These are phyloP conservation scores for Lagerstroemia speciosa DNA, from an alignment of 345 rosid species.

Conservation along the genomic window DNA sequence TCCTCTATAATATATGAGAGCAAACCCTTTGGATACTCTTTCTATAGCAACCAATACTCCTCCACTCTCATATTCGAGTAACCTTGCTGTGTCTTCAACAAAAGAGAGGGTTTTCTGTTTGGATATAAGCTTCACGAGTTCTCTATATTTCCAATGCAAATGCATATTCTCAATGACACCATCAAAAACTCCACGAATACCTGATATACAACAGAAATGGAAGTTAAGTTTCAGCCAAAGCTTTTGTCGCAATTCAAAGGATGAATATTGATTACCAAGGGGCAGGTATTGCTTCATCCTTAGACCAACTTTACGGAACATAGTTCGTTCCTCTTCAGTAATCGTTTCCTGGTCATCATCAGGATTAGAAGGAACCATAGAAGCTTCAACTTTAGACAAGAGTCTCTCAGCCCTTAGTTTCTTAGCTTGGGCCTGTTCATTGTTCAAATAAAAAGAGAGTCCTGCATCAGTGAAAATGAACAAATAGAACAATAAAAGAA, in stretches of 20 bases:
- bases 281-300: constrained; percentile 94
- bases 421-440: constrained; percentile 73
- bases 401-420: constrained; percentile 82
- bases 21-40: constrained; percentile 89
- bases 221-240: constrained; percentile 5
- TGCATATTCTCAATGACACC: constrained; percentile 99
- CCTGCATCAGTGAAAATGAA: background rate
- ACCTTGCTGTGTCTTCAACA: constrained; percentile 88
- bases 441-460: background rate
- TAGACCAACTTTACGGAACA: constrained; percentile 91
- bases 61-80: constrained; percentile 91
- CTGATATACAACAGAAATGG: constrained; percentile 24
- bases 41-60: constrained; percentile 92
- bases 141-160: constrained; percentile 98
- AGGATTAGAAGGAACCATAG: constrained; percentile 93
- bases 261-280: constrained; percentile 48
- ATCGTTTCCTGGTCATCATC: constrained; percentile 96
- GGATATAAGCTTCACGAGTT: constrained; percentile 87
- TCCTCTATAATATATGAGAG: constrained; percentile 85
- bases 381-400: constrained; percentile 77
- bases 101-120: constrained; percentile 86
- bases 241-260: background rate
- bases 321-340: constrained; percentile 79
- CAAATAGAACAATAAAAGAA: background rate
- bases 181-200: constrained; percentile 98